Conservation (phyloP, 306 rosid species). For the Vigna angularis region DNA sequence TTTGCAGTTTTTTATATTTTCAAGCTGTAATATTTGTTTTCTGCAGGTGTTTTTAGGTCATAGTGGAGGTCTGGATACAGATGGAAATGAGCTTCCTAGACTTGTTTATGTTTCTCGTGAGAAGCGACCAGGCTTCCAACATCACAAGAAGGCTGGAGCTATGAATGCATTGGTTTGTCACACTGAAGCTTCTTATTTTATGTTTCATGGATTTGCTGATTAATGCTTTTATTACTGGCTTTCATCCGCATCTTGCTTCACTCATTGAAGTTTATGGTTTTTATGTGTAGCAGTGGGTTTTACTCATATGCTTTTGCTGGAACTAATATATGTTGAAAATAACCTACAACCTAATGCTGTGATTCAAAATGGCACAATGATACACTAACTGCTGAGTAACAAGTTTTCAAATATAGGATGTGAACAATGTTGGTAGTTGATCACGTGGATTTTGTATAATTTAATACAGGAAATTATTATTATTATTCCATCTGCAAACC, state of each 20-base stretch:
- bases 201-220: conserved; percentile 30
- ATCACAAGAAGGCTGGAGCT: conserved; percentile 99
- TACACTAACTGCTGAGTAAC: conserved; percentile 2
- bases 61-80: conserved; percentile 98
- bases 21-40: conserved; percentile 33
- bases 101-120: conserved; percentile 99
- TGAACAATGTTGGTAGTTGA: conserved; percentile 26
- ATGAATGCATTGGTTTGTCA: conserved; percentile 98
- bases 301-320: not conserved
- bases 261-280: conserved; percentile 6
- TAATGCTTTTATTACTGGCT: not conserved
- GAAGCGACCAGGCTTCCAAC: conserved; percentile 99
- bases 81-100: conserved; percentile 98
- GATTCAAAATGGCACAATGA: conserved; percentile 10
- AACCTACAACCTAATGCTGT: conserved; percentile 6
- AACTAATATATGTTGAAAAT: conserved; percentile 31
- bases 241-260: conserved; percentile 7
- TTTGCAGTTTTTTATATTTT: not conserved
- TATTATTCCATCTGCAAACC: conserved; percentile 11
- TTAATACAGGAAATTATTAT: not conserved
- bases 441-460: conserved; percentile 4
- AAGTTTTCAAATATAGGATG: conserved; percentile 13
- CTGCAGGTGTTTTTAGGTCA: conserved; percentile 96
- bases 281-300: conserved; percentile 29
- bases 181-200: conserved; percentile 27